Conservation (phyloP, 441 rosid genomes). For the Biscutella laevigata region DNA sequence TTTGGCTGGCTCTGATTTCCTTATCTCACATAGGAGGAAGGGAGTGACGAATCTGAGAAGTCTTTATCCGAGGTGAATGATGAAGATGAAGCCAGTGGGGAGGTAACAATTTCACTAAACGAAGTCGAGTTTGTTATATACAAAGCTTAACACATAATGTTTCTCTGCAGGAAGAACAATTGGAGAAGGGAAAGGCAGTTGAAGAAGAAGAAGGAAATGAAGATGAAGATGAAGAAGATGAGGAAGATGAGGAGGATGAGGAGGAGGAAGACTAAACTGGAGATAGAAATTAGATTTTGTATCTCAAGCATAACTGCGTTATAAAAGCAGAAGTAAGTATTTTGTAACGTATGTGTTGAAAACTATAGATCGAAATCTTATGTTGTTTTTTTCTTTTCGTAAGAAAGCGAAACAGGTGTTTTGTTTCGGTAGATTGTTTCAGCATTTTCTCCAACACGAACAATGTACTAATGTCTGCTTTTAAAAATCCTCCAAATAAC, state of each 20-base stretch:
- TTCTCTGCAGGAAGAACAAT: slow-evolving; percentile 27
- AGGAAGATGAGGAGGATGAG: slow-evolving; percentile 12
- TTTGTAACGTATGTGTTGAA: slow-evolving; percentile 10
- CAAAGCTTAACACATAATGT: background rate
- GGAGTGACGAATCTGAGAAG: slow-evolving; percentile 44
- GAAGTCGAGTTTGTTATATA: background rate
- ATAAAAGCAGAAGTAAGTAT: slow-evolving; percentile 19
- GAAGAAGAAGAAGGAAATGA: slow-evolving; percentile 26
- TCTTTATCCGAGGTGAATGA: slow-evolving; percentile 49
- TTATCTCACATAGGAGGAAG: slow-evolving; percentile 51
- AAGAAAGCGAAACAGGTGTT: slow-evolving; percentile 13
- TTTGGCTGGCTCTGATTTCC: slow-evolving; percentile 6
- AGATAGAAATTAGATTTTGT: slow-evolving; percentile 4
- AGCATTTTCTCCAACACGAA: slow-evolving; percentile 2
- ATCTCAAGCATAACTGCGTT: slow-evolving; percentile 6
- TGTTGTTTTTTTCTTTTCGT: background rate
- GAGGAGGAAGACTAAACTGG: slow-evolving; percentile 21
- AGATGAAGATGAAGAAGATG: slow-evolving; percentile 4
- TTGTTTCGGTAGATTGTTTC: slow-evolving; percentile 12
- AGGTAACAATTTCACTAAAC: slow-evolving; percentile 22
- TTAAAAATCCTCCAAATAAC: background rate
- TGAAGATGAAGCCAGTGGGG: slow-evolving; percentile 42
- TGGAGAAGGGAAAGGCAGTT: slow-evolving; percentile 30
- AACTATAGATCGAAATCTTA: slow-evolving; percentile 6
- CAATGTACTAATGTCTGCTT: slow-evolving; percentile 12